Evolutionary conservation across 257 asterid genomes (phyloP).

Genomic region (Paraleonurus japonicus): DNA sequence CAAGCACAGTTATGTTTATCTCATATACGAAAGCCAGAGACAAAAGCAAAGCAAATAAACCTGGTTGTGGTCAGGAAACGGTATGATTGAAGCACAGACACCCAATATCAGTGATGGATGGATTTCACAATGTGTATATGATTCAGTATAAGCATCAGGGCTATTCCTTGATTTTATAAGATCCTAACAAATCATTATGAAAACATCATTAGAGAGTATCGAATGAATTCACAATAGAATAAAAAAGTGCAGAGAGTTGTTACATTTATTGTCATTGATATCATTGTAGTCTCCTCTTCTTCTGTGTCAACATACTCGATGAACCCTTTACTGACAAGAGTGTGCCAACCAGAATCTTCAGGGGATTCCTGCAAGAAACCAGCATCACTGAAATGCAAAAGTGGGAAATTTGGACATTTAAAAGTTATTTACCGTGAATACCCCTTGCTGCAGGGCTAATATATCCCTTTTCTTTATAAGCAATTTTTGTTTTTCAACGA

Average conservation of each 20-base stretch:
- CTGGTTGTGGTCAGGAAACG: slow-evolving; percentile 95
- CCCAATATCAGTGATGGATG: slow-evolving; percentile 88
- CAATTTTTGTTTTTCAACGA: slow-evolving; percentile 71
- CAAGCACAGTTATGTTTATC: background rate
- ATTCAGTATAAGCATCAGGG: slow-evolving; percentile 72
- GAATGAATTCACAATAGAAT: background rate
- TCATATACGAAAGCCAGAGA: background rate
- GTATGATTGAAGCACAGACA: slow-evolving; percentile 89
- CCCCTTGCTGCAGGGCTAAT: slow-evolving; percentile 73
- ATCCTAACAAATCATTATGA: slow-evolving; percentile 41
- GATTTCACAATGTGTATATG: slow-evolving; percentile 83
- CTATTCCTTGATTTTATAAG: slow-evolving; percentile 54
- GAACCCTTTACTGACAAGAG: slow-evolving; percentile 67
- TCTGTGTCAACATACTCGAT: slow-evolving; percentile 84
- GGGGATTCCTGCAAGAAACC: slow-evolving; percentile 46
- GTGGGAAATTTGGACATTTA: background rate
- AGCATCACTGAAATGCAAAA: slow-evolving; percentile 4
- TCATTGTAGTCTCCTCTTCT: slow-evolving; percentile 92
- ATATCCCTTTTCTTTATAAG: slow-evolving; percentile 71
- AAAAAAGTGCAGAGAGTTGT: slow-evolving; percentile 8
- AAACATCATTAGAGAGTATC: too few species aligned
- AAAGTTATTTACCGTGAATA: slow-evolving; percentile 17
- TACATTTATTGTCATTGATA: slow-evolving; percentile 82
- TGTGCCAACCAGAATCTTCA: slow-evolving; percentile 82
- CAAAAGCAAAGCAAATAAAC: slow-evolving; percentile 30